Conservation (phyloP, 1,284 basidiomycete genomes). For the Ceratobasidium sp. region DNA sequence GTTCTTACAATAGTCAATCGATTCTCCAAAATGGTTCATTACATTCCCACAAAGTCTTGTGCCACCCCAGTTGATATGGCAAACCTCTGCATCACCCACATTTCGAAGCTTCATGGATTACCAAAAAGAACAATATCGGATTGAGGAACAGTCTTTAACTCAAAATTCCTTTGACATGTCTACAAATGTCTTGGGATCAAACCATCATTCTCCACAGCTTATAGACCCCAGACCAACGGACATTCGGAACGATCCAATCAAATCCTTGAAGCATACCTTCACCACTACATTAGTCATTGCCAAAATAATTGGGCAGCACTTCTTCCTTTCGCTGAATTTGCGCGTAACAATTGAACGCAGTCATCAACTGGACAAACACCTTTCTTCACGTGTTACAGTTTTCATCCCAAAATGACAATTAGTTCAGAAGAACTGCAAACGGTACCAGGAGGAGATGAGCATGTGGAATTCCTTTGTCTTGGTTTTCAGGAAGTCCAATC, state of each 20-base stretch:
- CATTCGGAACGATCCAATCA: constrained; percentile 57
- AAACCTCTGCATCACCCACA: constrained; percentile 6
- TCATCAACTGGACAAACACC: constrained; percentile 14
- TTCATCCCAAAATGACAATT: constrained; percentile 34
- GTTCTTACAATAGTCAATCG: background rate
- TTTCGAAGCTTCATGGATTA: constrained; percentile 26
- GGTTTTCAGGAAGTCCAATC: constrained; percentile 33
- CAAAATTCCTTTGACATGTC: constrained; percentile 49
- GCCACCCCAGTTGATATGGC: background rate
- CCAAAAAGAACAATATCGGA: constrained; percentile 19
- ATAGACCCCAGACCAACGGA: constrained; percentile 56
- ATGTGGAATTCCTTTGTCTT: background rate
- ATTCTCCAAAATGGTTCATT: background rate
- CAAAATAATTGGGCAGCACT: constrained; percentile 50
- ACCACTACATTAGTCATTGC: constrained; percentile 46
- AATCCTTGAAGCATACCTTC: constrained; percentile 51
- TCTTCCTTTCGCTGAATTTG: constrained; percentile 50
- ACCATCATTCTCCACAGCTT: constrained; percentile 53
- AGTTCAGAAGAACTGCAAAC: background rate
- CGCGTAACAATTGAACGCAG: constrained; percentile 47
- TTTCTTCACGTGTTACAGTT: constrained; percentile 19
- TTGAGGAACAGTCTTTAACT: constrained; percentile 50
- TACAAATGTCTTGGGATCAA: constrained; percentile 43
- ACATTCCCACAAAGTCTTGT: background rate
- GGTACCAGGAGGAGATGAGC: constrained; percentile 15